These are phyloP conservation scores for Colletotrichum echinochloae DNA, from an alignment of 2,329 filamentous ascomycete genomes.

Conservation along the genomic window DNA sequence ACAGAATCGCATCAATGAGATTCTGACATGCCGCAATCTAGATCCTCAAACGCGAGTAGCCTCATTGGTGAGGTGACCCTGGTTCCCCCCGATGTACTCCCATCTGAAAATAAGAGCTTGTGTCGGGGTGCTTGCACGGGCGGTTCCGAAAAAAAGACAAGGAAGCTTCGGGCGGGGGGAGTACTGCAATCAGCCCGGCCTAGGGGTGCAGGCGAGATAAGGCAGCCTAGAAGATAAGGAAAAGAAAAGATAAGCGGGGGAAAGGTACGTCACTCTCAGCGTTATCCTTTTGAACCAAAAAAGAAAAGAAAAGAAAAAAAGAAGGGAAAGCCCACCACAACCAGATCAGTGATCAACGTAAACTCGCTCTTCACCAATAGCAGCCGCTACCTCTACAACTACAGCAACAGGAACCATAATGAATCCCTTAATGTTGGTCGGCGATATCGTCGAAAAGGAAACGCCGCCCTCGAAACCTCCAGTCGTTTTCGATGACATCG, in stretches of 20 bases:
- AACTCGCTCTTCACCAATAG: neutral
- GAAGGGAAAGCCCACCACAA: conserved; percentile 8
- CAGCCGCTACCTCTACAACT: neutral
- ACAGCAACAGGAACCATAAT: conserved; percentile 36
- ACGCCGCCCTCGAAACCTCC: conserved; percentile 66
- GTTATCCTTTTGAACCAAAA: neutral
- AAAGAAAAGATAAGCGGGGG: neutral
- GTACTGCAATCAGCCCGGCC: neutral
- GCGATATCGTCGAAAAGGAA: conserved; percentile 84
- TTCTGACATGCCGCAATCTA: neutral
- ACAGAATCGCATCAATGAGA: neutral
- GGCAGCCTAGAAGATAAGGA: conserved; percentile 6
- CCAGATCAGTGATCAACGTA: neutral
- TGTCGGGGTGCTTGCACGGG: conserved; percentile 35
- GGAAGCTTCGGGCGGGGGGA: conserved; percentile 29
- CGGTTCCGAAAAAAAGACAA: conserved; percentile 29
- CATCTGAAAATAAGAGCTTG: conserved; percentile 35
- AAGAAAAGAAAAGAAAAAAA: conserved; percentile 5
- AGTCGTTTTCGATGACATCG: conserved; percentile 71
- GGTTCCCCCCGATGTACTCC: conserved; percentile 17
- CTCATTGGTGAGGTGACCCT: conserved; percentile 11
- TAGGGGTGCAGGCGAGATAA: conserved; percentile 31
- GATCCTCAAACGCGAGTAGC: neutral
- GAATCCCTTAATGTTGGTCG: conserved; percentile 67
- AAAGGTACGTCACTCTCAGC: conserved; percentile 23